Conservation (phyloP, 169 alveolate species). For the Cryptosporidium parvum region DNA sequence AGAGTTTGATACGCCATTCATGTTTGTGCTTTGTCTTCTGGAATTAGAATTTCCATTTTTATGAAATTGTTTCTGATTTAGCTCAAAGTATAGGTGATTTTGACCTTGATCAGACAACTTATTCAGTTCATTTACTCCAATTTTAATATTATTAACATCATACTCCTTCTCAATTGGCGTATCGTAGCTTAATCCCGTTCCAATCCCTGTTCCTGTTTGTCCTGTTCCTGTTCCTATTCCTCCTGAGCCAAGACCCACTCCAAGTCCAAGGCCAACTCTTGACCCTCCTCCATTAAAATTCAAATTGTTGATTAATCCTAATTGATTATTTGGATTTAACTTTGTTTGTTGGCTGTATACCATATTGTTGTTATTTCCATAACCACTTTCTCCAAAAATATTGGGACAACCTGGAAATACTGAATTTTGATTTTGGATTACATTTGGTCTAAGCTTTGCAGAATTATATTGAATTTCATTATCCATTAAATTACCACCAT, state of each 20-base stretch:
- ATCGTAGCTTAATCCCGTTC: background rate
- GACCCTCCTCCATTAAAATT: background rate
- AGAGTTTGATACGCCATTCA: background rate
- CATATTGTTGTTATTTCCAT: background rate
- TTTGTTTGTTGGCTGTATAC: background rate
- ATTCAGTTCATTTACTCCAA: background rate
- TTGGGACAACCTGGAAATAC: background rate
- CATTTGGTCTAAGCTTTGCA: slow-evolving; percentile 20
- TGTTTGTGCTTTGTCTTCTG: background rate
- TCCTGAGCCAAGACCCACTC: background rate
- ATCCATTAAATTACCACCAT: background rate
- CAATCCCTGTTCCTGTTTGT: background rate
- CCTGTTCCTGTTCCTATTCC: background rate
- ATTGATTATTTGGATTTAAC: slow-evolving; percentile 8
- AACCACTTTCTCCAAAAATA: background rate
- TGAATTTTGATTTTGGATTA: background rate
- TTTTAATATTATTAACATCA: no score
- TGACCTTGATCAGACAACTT: background rate
- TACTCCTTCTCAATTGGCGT: background rate
- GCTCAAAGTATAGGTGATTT: background rate
- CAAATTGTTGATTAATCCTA: background rate
- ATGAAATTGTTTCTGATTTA: background rate
- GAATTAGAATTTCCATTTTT: background rate
- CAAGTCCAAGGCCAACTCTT: background rate
- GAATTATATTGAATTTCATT: slow-evolving; percentile 24